phyloP scores from a whole-genome alignment of 1,284 basidiomycete species.

The Cutaneotrichosporon cutaneum region DNA sequence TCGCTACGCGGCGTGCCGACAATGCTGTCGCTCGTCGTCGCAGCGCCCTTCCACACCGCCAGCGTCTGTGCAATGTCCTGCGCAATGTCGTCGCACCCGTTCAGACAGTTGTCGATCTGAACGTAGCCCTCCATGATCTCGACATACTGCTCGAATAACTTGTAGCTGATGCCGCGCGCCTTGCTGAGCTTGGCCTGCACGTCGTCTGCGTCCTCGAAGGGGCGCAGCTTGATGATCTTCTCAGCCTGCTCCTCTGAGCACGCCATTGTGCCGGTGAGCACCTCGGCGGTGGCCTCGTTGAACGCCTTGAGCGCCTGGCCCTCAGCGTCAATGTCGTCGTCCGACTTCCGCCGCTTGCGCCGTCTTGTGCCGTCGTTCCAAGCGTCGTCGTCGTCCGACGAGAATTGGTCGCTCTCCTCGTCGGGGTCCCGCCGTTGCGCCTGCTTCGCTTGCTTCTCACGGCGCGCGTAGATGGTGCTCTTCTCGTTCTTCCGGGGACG shows the following conservation, averaged over 20 bases:
- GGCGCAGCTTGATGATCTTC: conserved; percentile 74
- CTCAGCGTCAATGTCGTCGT: conserved; percentile 52
- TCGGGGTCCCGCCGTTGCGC: conserved; percentile 59
- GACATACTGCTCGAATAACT: conserved; percentile 86
- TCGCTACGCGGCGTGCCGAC: conserved; percentile 45
- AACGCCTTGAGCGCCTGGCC: conserved; percentile 74
- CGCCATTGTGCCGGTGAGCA: conserved; percentile 84
- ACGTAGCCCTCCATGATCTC: conserved; percentile 87
- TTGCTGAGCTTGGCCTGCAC: conserved; percentile 73
- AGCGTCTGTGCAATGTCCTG: conserved; percentile 62
- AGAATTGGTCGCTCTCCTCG: conserved; percentile 35
- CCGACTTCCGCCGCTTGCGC: conserved; percentile 35
- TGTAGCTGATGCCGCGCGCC: conserved; percentile 87
- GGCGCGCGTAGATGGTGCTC: conserved; percentile 53
- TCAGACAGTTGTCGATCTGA: conserved; percentile 83
- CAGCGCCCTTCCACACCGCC: conserved; percentile 67
- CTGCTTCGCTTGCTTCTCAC: conserved; percentile 26
- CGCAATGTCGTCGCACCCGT: conserved; percentile 84
- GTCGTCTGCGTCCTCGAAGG: conserved; percentile 76
- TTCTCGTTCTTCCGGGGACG: conserved; percentile 39
- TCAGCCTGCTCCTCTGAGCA: conserved; percentile 79
- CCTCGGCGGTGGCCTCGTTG: conserved; percentile 70
- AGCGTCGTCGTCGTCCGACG: conserved; percentile 40
- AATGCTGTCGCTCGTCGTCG: conserved; percentile 43
- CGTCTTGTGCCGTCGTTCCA: conserved; percentile 38